A percentile compares a stretch with the other conserved stretches of the same genome.
These are phyloP conservation scores for Cutaneotrichosporon sp. DNA, from an alignment of 1,284 basidiomycete genomes.

Conservation along the genomic window DNA sequence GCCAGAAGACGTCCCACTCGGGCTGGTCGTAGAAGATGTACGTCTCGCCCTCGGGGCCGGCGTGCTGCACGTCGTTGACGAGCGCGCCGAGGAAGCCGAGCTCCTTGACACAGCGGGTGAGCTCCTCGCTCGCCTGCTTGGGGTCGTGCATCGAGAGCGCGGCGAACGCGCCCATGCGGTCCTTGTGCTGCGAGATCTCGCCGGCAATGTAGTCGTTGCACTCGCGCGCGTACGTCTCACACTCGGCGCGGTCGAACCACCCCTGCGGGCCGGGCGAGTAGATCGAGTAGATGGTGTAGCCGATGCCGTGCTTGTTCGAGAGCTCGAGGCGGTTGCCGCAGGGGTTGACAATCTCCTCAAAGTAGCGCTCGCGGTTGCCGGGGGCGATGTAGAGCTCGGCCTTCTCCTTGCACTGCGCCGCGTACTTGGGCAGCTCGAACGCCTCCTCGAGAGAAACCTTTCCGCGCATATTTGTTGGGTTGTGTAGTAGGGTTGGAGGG, in stretches of 20 bases:
- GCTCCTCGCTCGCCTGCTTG: constrained; percentile 42
- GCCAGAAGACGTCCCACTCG: constrained; percentile 42
- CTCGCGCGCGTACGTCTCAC: constrained; percentile 26
- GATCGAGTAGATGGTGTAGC: constrained; percentile 29
- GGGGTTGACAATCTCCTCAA: constrained; percentile 27
- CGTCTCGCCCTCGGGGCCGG: constrained; percentile 28
- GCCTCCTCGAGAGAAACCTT: constrained; percentile 30
- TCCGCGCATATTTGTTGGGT: constrained; percentile 21
- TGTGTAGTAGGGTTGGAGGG: neutral
- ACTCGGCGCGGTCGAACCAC: constrained; percentile 22
- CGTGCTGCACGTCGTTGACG: constrained; percentile 38
- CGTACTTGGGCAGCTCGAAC: constrained; percentile 25
- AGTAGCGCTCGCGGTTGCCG: constrained; percentile 27
- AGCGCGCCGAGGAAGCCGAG: constrained; percentile 36
- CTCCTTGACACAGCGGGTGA: constrained; percentile 43
- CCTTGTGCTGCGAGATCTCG: constrained; percentile 37
- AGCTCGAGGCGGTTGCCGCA: constrained; percentile 29
- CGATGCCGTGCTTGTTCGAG: constrained; percentile 29
- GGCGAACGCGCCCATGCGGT: constrained; percentile 48
- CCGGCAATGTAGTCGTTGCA: constrained; percentile 28
- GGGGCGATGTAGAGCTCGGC: constrained; percentile 29
- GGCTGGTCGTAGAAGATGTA: constrained; percentile 39
- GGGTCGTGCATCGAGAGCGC: constrained; percentile 49
- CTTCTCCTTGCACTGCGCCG: constrained; percentile 25
- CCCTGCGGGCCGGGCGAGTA: constrained; percentile 28